A percentile compares a stretch with the other conserved stretches of the same genome.
Conservation (phyloP, 2,329 filamentous ascomycete species). For the Beauveria medogensis region DNA sequence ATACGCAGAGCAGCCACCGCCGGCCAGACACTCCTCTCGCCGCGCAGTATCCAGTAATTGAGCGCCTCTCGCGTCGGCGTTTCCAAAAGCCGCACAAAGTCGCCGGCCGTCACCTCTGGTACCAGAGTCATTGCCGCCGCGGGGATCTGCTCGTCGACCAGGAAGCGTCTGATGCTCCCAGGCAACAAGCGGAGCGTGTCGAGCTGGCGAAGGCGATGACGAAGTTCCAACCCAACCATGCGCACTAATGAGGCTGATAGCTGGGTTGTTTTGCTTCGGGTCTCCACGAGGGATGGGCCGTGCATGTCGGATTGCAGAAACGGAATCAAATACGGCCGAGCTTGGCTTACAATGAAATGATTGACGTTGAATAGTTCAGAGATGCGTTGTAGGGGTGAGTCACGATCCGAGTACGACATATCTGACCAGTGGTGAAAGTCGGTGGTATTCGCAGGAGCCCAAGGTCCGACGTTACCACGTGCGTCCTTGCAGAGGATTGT, state of each 20-base stretch:
- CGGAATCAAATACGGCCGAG: conserved; percentile 79
- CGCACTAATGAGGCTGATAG: conserved; percentile 53
- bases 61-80: conserved; percentile 69
- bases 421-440: conserved; percentile 63
- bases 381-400: conserved; percentile 59
- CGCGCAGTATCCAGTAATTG: conserved; percentile 76
- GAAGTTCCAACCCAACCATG: conserved; percentile 66
- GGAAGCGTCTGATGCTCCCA: conserved; percentile 59
- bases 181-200: conserved; percentile 71
- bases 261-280: conserved; percentile 49
- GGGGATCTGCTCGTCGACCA: conserved; percentile 76
- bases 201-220: conserved; percentile 73
- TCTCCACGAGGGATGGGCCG: conserved; percentile 56
- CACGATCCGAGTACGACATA: conserved; percentile 56
- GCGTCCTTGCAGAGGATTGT: conserved; percentile 71
- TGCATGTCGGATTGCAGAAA: conserved; percentile 78
- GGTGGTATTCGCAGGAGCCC: conserved; percentile 55
- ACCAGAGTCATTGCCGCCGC: conserved; percentile 74
- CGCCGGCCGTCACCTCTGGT: conserved; percentile 62
- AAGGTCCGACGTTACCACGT: conserved; percentile 63
- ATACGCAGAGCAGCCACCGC: conserved; percentile 75
- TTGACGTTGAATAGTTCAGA: conserved; percentile 86
- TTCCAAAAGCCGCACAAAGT: conserved; percentile 75
- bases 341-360: conserved; percentile 91
- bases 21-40: conserved; percentile 87